A percentile compares a stretch with the other conserved stretches of the same genome.
Conservation (phyloP, 2,329 filamentous ascomycete genomes). For the Plectosphaerella cucumerina region DNA sequence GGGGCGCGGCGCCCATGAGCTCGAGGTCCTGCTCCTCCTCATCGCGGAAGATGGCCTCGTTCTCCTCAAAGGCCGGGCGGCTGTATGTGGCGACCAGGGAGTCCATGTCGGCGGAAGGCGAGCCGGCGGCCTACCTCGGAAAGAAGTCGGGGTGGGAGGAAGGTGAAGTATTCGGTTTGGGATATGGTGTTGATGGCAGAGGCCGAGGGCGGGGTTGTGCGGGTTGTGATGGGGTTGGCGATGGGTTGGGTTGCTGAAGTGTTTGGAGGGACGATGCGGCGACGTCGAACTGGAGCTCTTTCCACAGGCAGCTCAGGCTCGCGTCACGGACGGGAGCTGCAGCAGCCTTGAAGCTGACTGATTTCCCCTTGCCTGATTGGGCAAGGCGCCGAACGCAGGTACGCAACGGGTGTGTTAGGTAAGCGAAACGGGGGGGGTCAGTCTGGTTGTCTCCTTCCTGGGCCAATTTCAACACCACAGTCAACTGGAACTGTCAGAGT, state of each 20-base stretch:
- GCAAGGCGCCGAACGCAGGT: background rate
- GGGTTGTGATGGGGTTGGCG: slow-evolving; percentile 10
- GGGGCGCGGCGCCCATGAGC: slow-evolving; percentile 54
- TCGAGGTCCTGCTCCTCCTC: slow-evolving; percentile 71
- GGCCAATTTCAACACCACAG: no score
- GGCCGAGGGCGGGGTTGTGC: slow-evolving; percentile 1
- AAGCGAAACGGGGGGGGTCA: no score
- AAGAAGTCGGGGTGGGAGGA: background rate
- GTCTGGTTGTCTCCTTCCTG: no score
- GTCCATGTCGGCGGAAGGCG: slow-evolving; percentile 60
- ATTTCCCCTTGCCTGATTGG: background rate
- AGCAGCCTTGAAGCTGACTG: slow-evolving; percentile 1
- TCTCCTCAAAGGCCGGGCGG: slow-evolving; percentile 66
- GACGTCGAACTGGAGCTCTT: background rate
- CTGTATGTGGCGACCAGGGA: slow-evolving; percentile 90
- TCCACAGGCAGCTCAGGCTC: slow-evolving; percentile 40
- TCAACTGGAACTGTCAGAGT: no score
- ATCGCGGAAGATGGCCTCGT: slow-evolving; percentile 55
- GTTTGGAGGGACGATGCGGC: background rate
- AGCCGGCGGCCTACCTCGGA: slow-evolving; percentile 1
- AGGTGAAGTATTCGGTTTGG: slow-evolving; percentile 4
- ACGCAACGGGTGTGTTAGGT: background rate
- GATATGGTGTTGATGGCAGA: background rate
- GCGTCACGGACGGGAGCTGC: slow-evolving; percentile 29
- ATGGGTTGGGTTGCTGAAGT: slow-evolving; percentile 13